Base-by-base conservation (phyloP, 257 asterid species). In the Fraxinus quadrangulata region DNA sequence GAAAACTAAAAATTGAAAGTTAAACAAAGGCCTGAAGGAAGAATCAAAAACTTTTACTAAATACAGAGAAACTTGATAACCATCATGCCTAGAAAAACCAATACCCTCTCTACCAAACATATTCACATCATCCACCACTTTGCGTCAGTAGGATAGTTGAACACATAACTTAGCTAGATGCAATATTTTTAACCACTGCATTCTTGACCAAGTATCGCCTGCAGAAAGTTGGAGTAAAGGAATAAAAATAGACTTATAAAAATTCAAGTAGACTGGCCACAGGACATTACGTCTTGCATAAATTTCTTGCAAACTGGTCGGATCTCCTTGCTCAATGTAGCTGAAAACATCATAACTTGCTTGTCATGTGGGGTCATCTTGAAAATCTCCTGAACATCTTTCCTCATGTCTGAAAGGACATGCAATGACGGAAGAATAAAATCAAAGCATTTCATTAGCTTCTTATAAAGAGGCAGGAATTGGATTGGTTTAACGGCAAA, bases 341-440 rank as follows among this genome's bases (percentile, higher is more conserved):
- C 88, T 17, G 88, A 84, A 70, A 86, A 86, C 90, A 86, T 86
- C 90, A 86, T 86, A 26, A 86, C 90, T 81, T 86, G 90, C 84
- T 86, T 86, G 73, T 86, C 90, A n/a, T 86, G 90, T 37, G 90
- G 93, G 26, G 98, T 93, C 97, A 89, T 87, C 86, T 91, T 93
- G 89, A 93, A 93, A 56, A 93, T 93, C 86, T 87, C 96, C 86
- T 93, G 98, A 61, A 93, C 98, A 70, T 93, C 98, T 86, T 92
- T 90, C 89, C 98, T 85, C 98, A 93, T 93, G 85, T 93, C 98
- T 93, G 89, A 76, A 79, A 33, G 76, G 23, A 77, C 88, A n/a
- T 84, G 45, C 75, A 13, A 45, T 56, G 24, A 24, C 39, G 5
- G 56, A 47, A 47, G 56, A 47, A 47, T 47, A 17, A 19, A 8